These are phyloP conservation scores for Talinum fruticosum DNA, from an alignment of 148 eudicot species.

Conservation along the genomic window DNA sequence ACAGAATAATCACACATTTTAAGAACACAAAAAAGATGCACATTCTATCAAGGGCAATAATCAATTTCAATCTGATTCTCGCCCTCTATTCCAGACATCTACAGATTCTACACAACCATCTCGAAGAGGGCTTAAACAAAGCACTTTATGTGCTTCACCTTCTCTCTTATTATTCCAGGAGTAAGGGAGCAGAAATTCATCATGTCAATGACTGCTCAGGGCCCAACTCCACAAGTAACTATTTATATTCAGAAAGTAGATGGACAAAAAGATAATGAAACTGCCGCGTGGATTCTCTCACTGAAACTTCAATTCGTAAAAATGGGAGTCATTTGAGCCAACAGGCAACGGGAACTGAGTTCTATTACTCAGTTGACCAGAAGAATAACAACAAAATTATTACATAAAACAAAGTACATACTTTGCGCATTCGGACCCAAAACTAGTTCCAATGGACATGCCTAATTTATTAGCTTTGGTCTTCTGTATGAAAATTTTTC, in stretches of 20 bases:
- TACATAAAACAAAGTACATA: constrained; percentile 22
- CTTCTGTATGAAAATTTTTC: constrained; percentile 18
- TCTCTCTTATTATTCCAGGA: neutral
- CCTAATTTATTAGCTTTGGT: constrained; percentile 25
- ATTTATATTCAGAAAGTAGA: neutral
- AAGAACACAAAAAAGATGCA: too few species aligned
- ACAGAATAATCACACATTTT: too few species aligned
- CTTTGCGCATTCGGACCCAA: constrained; percentile 21
- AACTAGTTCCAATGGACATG: constrained; percentile 29
- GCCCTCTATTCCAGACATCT: too few species aligned
- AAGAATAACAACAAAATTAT: constrained; percentile 29
- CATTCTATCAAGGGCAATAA: too few species aligned
- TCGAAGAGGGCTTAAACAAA: neutral
- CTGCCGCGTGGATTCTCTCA: constrained; percentile 14
- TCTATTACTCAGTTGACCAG: constrained; percentile 19
- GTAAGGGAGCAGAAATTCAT: neutral
- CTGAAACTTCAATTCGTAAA: constrained; percentile 8
- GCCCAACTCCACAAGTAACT: neutral
- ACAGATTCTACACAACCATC: neutral
- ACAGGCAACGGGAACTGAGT: constrained; percentile 10
- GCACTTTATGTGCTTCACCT: neutral
- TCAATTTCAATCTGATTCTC: too few species aligned
- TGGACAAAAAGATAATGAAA: constrained; percentile 7
- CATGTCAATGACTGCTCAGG: neutral
- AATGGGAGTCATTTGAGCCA: constrained; percentile 12